These are phyloP conservation scores for Trypanosoma grayi DNA, from an alignment of 208 protist species.

Conservation along the genomic window DNA sequence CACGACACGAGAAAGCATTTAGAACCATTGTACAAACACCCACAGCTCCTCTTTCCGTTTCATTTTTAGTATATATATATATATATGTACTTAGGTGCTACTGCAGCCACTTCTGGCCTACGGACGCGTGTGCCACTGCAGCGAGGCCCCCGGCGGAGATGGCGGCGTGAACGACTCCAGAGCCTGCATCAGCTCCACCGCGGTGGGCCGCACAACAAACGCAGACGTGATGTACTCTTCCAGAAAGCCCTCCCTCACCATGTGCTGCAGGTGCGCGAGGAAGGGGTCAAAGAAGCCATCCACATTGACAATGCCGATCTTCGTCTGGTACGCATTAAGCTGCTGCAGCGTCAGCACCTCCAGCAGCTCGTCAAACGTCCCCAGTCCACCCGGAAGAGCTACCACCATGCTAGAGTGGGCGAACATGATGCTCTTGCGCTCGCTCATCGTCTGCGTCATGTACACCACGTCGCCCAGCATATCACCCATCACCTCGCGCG, in stretches of 20 bases:
- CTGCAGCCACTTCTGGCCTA: slow-evolving; percentile 10
- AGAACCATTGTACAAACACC: not conserved
- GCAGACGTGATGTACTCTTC: slow-evolving; percentile 33
- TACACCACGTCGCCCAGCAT: slow-evolving; percentile 62
- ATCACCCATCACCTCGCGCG: slow-evolving; percentile 53
- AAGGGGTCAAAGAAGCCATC: slow-evolving; percentile 74
- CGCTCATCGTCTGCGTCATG: slow-evolving; percentile 70
- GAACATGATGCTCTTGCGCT: slow-evolving; percentile 89
- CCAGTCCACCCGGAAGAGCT: slow-evolving; percentile 71
- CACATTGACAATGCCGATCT: slow-evolving; percentile 74
- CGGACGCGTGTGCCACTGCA: slow-evolving; percentile 50
- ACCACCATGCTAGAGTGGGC: slow-evolving; percentile 58
- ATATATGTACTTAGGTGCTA: not conserved
- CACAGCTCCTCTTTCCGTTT: slow-evolving; percentile 5
- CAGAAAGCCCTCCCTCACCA: slow-evolving; percentile 66
- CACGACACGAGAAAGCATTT: not conserved
- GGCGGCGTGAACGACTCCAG: slow-evolving; percentile 40
- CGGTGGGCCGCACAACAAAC: slow-evolving; percentile 45
- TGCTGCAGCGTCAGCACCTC: slow-evolving; percentile 84
- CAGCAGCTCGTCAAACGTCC: slow-evolving; percentile 85
- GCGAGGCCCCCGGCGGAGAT: slow-evolving; percentile 16
- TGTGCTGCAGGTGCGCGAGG: slow-evolving; percentile 44
- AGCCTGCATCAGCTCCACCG: slow-evolving; percentile 47
- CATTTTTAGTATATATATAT: not conserved
- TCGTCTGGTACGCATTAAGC: slow-evolving; percentile 65